Evolutionary conservation across 2,329 filamentous ascomycete genomes (phyloP).

Genomic region (Hymenoscyphus salicellus): DNA sequence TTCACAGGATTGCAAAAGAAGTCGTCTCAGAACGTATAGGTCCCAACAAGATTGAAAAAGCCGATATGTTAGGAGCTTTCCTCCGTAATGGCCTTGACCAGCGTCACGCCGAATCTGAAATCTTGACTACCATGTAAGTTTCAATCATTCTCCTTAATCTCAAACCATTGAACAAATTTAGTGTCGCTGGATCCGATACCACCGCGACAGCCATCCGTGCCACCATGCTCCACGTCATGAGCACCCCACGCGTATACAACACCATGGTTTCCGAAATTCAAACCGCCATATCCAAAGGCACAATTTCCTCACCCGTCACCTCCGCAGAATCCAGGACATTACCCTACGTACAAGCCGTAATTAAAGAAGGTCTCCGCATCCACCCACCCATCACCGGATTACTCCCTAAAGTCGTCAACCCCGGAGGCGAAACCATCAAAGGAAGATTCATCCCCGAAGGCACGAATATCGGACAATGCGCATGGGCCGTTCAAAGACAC

Average conservation of each 20-base stretch:
- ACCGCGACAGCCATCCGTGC: slow-evolving; percentile 51
- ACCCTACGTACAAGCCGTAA: slow-evolving; percentile 49
- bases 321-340: slow-evolving; percentile 40
- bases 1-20: neutral
- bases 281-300: neutral
- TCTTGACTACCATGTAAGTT: slow-evolving; percentile 30
- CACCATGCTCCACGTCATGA: slow-evolving; percentile 21
- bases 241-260: slow-evolving; percentile 17
- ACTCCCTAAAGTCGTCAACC: slow-evolving; percentile 25
- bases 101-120: slow-evolving; percentile 16
- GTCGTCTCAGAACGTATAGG: slow-evolving; percentile 38
- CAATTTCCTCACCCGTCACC: slow-evolving; percentile 10
- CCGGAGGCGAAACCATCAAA: slow-evolving; percentile 21
- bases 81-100: slow-evolving; percentile 8
- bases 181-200: slow-evolving; percentile 55
- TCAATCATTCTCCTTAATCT: neutral
- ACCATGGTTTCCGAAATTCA: neutral
- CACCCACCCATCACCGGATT: slow-evolving; percentile 42
- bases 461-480: slow-evolving; percentile 36
- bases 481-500: slow-evolving; percentile 18
- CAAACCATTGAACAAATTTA: too few species aligned
- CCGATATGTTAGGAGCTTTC: slow-evolving; percentile 53
- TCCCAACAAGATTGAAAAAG: slow-evolving; percentile 26
- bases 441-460: slow-evolving; percentile 23
- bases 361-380: slow-evolving; percentile 49